Base-by-base conservation (phyloP, 371 early-diverging fungal genomes). In the Mucor piriformis region DNA sequence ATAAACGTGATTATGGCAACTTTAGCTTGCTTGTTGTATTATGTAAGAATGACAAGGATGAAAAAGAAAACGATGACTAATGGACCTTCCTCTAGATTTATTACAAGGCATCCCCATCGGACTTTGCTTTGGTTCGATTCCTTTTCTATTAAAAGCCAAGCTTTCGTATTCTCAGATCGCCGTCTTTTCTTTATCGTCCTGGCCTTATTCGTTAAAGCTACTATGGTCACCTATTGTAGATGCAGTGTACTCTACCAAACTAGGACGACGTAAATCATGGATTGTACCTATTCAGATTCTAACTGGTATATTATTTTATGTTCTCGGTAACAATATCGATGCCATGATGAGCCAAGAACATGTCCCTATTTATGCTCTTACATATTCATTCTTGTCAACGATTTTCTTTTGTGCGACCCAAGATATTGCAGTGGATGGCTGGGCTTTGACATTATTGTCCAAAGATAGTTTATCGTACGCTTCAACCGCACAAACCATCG, bases 141-240 rank as follows among this genome's bases (percentile, higher is more conserved):
- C 96, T 6, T 97, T 95, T 66, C 66, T 98, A 38, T 86, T 98
- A 40, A 97, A 97, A 72, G 85, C 88, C 34, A 91, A 92, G 61
- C 81, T 96, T 54, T 89, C 92, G 33, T 97, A 90, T 68, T 83
- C 90, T 3, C 92, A 98, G 72, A 86, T 98, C 50, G 98, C 93
- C 3, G 66, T 96, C 46, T 96, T 98, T 65, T 93, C 96, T 6
- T 74, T 98, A 48, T 92, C 95, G 1, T 87, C 90, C 4, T 98
- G 96, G 83, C 99, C 99, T 3, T 98, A 98, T 62, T 88, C 87
- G 23, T 82, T 93, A 49, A 93, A 90, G 77, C 85, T 98, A 15
- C 75, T 97, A 24, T 98, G 97, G 97, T 96, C 96, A 6, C 97
- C 97, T 7, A 90, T 98, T 24, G 96, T 98, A 11, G 98, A 98